These are phyloP conservation scores for Chrysoporthe cubensis DNA, from an alignment of 2,329 filamentous ascomycete species.

Conservation along the genomic window DNA sequence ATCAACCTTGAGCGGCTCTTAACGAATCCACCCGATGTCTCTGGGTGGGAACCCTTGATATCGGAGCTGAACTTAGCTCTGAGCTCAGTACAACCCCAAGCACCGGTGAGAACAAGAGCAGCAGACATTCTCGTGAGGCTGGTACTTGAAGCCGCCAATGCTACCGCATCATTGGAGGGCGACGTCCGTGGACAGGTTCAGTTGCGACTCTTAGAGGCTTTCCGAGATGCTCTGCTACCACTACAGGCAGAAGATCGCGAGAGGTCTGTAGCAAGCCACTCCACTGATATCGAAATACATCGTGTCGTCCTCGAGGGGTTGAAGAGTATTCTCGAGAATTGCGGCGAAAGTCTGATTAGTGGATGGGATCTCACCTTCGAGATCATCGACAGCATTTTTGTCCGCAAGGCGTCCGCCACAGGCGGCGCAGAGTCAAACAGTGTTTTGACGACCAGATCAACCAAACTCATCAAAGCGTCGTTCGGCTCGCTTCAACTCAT, in stretches of 20 bases:
- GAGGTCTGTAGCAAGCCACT: conserved; percentile 59
- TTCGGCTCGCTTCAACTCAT: conserved; percentile 91
- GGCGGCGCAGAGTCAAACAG: conserved; percentile 40
- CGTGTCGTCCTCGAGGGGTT: conserved; percentile 78
- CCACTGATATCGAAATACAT: conserved; percentile 78
- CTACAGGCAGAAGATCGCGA: conserved; percentile 59
- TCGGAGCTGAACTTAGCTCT: conserved; percentile 57
- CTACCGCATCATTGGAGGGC: conserved; percentile 56
- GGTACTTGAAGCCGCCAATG: conserved; percentile 60
- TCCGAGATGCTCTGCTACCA: conserved; percentile 63
- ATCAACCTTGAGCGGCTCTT: conserved; percentile 79
- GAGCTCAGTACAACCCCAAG: conserved; percentile 56
- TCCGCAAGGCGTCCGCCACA: conserved; percentile 44
- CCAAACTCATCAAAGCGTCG: conserved; percentile 79
- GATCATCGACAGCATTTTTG: conserved; percentile 82
- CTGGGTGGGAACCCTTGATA: conserved; percentile 75
- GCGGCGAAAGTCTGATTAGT: conserved; percentile 78
- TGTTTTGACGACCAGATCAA: conserved; percentile 61
- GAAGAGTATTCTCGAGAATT: conserved; percentile 82
- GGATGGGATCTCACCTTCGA: conserved; percentile 88
- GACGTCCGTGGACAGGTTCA: conserved; percentile 66
- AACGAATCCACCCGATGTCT: conserved; percentile 65
- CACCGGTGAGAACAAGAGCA: conserved; percentile 62
- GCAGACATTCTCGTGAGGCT: conserved; percentile 67
- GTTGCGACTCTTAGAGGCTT: conserved; percentile 69